phyloP scores from a whole-genome alignment of 78 protist genomes.

The Anaeramoeba flamelloides region DNA sequence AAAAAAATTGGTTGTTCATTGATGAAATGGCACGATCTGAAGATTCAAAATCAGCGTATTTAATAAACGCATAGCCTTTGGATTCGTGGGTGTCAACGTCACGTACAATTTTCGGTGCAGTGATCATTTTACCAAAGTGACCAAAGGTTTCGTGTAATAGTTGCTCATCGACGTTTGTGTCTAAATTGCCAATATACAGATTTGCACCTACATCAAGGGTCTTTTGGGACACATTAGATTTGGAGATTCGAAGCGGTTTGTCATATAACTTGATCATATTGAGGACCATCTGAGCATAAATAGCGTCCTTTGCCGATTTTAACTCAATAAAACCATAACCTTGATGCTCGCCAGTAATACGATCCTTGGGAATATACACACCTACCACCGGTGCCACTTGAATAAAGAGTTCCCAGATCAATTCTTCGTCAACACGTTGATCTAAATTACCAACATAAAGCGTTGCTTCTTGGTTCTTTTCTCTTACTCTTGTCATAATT shows the following conservation, averaged over 20 bases:
- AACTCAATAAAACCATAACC: conserved; percentile 93
- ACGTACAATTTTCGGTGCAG: conserved; percentile 67
- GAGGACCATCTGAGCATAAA: conserved; percentile 73
- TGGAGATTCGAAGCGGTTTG: no score
- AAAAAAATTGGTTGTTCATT: no score
- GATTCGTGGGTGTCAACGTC: conserved; percentile 69
- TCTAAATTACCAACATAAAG: conserved; percentile 77
- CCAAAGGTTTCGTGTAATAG: conserved; percentile 80
- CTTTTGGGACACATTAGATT: conserved; percentile 17
- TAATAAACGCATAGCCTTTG: conserved; percentile 86
- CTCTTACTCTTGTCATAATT: no score
- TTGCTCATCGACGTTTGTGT: conserved; percentile 80
- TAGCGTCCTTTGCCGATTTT: conserved; percentile 74
- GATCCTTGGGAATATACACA: conserved; percentile 85
- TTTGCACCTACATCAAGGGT: conserved; percentile 74
- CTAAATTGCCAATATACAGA: conserved; percentile 84
- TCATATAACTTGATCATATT: conserved; percentile 71
- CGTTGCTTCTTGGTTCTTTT: conserved; percentile 73
- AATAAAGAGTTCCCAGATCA: conserved; percentile 82
- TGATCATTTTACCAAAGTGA: conserved; percentile 71
- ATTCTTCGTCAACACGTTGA: conserved; percentile 57
- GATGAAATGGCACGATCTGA: conserved; percentile 40
- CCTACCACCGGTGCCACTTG: conserved; percentile 82
- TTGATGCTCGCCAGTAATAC: conserved; percentile 52
- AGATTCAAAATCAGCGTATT: conserved; percentile 72